Conservation (phyloP, 1,284 basidiomycete species). For the Cutaneotrichosporon spelunceum region DNA sequence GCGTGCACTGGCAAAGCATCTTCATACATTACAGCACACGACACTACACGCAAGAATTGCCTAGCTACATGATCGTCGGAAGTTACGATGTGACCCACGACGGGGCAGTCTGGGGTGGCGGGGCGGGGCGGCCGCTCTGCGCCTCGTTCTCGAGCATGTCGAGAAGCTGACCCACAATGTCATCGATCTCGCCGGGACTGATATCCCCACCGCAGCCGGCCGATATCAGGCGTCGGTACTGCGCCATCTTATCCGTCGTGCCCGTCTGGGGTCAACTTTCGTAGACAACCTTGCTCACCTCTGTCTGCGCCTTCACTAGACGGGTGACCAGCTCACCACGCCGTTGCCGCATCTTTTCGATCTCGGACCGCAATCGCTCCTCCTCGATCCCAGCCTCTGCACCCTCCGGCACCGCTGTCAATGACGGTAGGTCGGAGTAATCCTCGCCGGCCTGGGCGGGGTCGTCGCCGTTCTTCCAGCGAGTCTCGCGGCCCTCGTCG, state of each 20-base stretch:
- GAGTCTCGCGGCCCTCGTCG: slow-evolving; percentile 70
- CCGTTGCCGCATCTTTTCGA: slow-evolving; percentile 63
- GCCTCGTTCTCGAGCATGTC: slow-evolving; percentile 33
- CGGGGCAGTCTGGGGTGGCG: neutral
- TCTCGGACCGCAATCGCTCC: slow-evolving; percentile 63
- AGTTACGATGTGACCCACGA: slow-evolving; percentile 1
- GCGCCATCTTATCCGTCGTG: slow-evolving; percentile 78
- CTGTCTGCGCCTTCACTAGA: slow-evolving; percentile 74
- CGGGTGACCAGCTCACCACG: slow-evolving; percentile 69
- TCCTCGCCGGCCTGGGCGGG: slow-evolving; percentile 38
- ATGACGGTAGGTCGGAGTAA: slow-evolving; percentile 39
- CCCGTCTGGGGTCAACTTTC: slow-evolving; percentile 54
- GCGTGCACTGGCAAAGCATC: neutral
- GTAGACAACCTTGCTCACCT: slow-evolving; percentile 54
- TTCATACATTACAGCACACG: slow-evolving; percentile 7
- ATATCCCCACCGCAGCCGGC: slow-evolving; percentile 79
- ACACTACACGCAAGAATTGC: neutral
- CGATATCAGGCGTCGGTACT: slow-evolving; percentile 80
- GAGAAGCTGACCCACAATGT: slow-evolving; percentile 68
- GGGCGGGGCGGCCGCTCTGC: slow-evolving; percentile 6
- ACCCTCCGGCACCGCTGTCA: slow-evolving; percentile 52
- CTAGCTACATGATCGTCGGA: slow-evolving; percentile 1
- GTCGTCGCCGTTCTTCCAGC: slow-evolving; percentile 35
- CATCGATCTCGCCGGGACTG: slow-evolving; percentile 76
- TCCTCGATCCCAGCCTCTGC: slow-evolving; percentile 53